phyloP scores from a whole-genome alignment of 2,329 filamentous ascomycete genomes.

The Ascomycota sp. region DNA sequence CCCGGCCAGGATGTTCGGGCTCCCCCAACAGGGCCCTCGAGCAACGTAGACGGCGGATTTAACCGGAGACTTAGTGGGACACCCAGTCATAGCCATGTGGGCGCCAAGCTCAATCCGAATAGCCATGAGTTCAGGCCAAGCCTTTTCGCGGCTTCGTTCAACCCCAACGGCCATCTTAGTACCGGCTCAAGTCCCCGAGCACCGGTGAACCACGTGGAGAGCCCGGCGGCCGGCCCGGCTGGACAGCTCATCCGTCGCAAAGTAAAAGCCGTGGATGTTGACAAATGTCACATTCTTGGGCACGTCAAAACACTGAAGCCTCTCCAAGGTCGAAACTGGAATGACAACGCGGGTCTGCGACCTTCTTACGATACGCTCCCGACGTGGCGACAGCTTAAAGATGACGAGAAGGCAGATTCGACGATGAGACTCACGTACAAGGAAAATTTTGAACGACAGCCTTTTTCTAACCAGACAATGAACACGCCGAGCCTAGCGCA shows the following conservation, averaged over 20 bases:
- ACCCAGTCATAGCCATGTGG: slow-evolving; percentile 29
- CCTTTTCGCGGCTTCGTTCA: slow-evolving; percentile 62
- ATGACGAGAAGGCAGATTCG: slow-evolving; percentile 49
- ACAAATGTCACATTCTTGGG: slow-evolving; percentile 39
- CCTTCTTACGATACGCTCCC: slow-evolving; percentile 69
- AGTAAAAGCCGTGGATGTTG: slow-evolving; percentile 48
- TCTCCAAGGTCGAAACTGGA: slow-evolving; percentile 38
- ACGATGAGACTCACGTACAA: slow-evolving; percentile 49
- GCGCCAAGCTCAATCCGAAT: slow-evolving; percentile 41
- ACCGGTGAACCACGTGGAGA: slow-evolving; percentile 26
- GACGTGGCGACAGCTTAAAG: slow-evolving; percentile 57
- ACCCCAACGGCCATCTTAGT: slow-evolving; percentile 45
- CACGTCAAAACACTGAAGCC: slow-evolving; percentile 33
- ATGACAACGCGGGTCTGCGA: slow-evolving; percentile 63
- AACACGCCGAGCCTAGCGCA: slow-evolving; percentile 51
- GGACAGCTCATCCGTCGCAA: slow-evolving; percentile 46
- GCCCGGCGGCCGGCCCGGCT: slow-evolving; percentile 4
- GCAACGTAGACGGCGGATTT: slow-evolving; percentile 29
- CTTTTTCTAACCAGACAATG: slow-evolving; percentile 33
- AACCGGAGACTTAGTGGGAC: slow-evolving; percentile 30
- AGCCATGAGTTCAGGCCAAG: slow-evolving; percentile 71
- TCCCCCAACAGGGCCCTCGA: slow-evolving; percentile 55
- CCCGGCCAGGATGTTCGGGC: slow-evolving; percentile 44
- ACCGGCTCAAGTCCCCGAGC: slow-evolving; percentile 53
- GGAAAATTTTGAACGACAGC: slow-evolving; percentile 56